A percentile compares a stretch with the other conserved stretches of the same genome.
phyloP scores from a whole-genome alignment of 345 rosid species.

The Ceriops zippeliana region DNA sequence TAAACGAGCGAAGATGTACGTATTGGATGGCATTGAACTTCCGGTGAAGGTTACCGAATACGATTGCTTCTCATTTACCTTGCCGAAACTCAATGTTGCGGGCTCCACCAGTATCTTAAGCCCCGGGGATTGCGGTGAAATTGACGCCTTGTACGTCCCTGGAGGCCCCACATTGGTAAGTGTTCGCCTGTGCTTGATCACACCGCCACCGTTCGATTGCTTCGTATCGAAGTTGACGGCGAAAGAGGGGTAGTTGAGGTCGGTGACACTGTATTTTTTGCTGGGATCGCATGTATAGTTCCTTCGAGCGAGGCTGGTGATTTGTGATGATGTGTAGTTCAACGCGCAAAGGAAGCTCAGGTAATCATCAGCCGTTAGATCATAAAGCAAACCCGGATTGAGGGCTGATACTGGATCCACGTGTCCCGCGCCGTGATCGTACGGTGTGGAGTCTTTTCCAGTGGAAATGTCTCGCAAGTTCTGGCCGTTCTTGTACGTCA shows the following conservation, averaged over 20 bases:
- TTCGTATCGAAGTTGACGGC: conserved; percentile 20
- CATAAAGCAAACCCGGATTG: conserved; percentile 29
- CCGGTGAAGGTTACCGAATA: conserved; percentile 66
- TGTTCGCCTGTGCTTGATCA: conserved; percentile 43
- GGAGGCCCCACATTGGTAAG: conserved; percentile 26
- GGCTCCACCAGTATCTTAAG: conserved; percentile 71
- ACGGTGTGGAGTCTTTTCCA: conserved; percentile 28
- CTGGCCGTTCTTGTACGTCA: conserved; percentile 17
- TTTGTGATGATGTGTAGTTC: conserved; percentile 22
- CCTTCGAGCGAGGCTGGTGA: conserved; percentile 21
- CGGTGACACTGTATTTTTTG: conserved; percentile 19
- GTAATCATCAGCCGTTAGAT: conserved; percentile 26
- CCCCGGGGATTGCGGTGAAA: conserved; percentile 32
- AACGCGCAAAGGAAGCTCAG: conserved; percentile 27
- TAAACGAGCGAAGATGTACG: conserved; percentile 26
- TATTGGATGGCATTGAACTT: conserved; percentile 34
- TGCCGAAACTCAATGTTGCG: conserved; percentile 44
- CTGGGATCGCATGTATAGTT: conserved; percentile 14
- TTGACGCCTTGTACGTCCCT: conserved; percentile 42
- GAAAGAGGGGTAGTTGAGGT: conserved; percentile 31
- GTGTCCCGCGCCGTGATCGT: conserved; percentile 32
- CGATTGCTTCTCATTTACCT: conserved; percentile 59
- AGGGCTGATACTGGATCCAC: conserved; percentile 30
- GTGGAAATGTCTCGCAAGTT: conserved; percentile 18
- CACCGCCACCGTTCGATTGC: conserved; percentile 8